These are phyloP conservation scores for Yarrowia sp. DNA, from an alignment of 805 yeast species.

Conservation along the genomic window DNA sequence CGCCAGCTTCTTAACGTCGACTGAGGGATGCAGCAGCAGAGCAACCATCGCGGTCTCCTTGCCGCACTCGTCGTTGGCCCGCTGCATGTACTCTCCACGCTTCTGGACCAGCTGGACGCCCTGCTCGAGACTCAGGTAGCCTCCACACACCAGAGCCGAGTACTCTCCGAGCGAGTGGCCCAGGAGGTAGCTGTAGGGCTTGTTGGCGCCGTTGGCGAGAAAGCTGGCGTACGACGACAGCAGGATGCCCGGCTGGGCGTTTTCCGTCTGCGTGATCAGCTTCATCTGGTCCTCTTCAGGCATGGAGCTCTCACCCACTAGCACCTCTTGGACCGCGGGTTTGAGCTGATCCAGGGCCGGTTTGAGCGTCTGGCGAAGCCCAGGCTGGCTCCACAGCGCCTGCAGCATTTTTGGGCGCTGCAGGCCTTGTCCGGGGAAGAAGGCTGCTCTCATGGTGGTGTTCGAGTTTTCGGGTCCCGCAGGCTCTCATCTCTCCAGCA, in stretches of 20 bases:
- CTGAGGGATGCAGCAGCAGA: not conserved
- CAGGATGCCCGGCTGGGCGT: slow-evolving; percentile 20
- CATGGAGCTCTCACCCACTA: not conserved
- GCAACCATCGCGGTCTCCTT: slow-evolving; percentile 12
- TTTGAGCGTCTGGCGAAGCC: not conserved
- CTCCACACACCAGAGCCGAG: slow-evolving; percentile 19
- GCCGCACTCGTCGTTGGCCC: not conserved
- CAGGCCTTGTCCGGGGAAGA: slow-evolving; percentile 19
- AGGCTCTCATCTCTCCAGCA: not conserved
- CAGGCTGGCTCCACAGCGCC: not conserved
- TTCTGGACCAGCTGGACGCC: not conserved
- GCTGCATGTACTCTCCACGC: slow-evolving; percentile 11
- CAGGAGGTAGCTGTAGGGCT: not conserved
- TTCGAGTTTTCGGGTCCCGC: no score
- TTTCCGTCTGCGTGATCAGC: not conserved
- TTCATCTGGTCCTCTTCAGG: not conserved
- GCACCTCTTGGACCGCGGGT: not conserved
- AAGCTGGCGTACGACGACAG: not conserved
- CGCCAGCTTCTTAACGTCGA: not conserved
- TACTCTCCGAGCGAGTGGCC: slow-evolving; percentile 25
- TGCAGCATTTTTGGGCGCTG: slow-evolving; percentile 4
- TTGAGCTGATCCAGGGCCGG: not conserved
- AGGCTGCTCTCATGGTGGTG: slow-evolving; percentile 6
- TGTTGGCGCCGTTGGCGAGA: not conserved
- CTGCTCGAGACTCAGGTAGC: not conserved